phyloP scores from a whole-genome alignment of 2,329 filamentous ascomycete species.

The Neofusicoccum sp. region DNA sequence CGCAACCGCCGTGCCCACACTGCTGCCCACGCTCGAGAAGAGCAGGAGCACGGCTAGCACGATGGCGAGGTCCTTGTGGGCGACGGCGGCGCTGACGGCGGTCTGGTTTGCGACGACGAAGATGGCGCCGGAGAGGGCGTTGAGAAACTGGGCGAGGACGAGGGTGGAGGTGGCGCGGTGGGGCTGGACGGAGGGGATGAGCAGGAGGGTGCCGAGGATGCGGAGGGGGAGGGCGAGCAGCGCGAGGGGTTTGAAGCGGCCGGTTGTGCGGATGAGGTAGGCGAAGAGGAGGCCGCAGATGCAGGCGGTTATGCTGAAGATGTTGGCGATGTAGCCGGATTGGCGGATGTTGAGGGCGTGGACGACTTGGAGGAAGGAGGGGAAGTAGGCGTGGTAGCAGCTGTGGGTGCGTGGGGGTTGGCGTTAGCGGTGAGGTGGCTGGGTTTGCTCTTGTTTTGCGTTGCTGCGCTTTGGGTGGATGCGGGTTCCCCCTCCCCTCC shows the following conservation, averaged over 20 bases:
- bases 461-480: too few species aligned
- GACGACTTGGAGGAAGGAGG: constrained; percentile 34
- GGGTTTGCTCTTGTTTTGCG: too few species aligned
- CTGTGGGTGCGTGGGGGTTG: constrained; percentile 20
- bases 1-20: constrained; percentile 49
- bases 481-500: too few species aligned
- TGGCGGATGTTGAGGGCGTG: constrained; percentile 23
- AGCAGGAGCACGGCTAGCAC: constrained; percentile 62
- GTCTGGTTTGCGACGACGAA: constrained; percentile 23
- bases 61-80: constrained; percentile 59
- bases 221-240: constrained; percentile 25
- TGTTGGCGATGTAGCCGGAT: constrained; percentile 29
- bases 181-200: constrained; percentile 26
- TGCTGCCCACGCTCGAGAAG: constrained; percentile 53
- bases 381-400: constrained; percentile 38
- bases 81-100: constrained; percentile 17
- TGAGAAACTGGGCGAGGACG: constrained; percentile 32
- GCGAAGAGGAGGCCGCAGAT: constrained; percentile 28
- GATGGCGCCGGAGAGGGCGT: constrained; percentile 30
- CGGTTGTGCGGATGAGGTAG: constrained; percentile 23
- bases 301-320: constrained; percentile 29
- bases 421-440: not conserved
- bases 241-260: constrained; percentile 21
- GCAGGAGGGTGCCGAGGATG: constrained; percentile 30
- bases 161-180: constrained; percentile 30